phyloP scores from a whole-genome alignment of 331 rosid species.

The Rosa hybrid region DNA sequence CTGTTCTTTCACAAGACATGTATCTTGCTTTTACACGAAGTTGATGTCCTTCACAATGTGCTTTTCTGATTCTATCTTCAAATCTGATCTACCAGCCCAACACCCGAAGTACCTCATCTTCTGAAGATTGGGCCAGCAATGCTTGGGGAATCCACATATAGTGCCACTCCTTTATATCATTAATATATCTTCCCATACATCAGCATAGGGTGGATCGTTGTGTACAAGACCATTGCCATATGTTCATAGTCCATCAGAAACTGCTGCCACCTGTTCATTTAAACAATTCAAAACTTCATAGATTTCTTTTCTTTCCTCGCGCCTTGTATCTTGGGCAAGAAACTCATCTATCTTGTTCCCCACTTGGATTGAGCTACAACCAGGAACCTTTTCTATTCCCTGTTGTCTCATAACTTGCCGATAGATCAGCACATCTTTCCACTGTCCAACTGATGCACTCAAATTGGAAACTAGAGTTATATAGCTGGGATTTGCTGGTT shows the following conservation, averaged over 20 bases:
- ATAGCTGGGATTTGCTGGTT: constrained; percentile 36
- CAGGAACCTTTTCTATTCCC: constrained; percentile 38
- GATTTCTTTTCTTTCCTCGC: constrained; percentile 25
- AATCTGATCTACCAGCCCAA: too few relatives aligned
- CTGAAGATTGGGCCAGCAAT: neutral
- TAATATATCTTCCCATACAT: neutral
- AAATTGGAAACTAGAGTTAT: constrained; percentile 35
- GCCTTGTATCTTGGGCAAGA: constrained; percentile 32
- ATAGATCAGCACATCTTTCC: constrained; percentile 30
- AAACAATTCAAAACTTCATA: constrained; percentile 18
- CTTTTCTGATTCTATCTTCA: neutral
- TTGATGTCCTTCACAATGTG: neutral
- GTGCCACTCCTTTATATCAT: neutral
- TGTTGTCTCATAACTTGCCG: constrained; percentile 34
- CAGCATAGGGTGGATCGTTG: neutral
- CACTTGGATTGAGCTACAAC: constrained; percentile 39
- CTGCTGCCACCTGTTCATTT: constrained; percentile 24
- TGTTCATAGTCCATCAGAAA: constrained; percentile 10
- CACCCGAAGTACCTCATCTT: too few relatives aligned
- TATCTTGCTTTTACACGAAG: neutral
- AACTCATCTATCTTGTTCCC: constrained; percentile 35
- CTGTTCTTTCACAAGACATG: neutral
- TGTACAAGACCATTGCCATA: neutral
- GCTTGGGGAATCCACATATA: neutral
- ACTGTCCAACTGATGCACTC: constrained; percentile 37